Evolutionary conservation across 306 rosid genomes (phyloP).

Genomic region (Fragaria ananassa): DNA sequence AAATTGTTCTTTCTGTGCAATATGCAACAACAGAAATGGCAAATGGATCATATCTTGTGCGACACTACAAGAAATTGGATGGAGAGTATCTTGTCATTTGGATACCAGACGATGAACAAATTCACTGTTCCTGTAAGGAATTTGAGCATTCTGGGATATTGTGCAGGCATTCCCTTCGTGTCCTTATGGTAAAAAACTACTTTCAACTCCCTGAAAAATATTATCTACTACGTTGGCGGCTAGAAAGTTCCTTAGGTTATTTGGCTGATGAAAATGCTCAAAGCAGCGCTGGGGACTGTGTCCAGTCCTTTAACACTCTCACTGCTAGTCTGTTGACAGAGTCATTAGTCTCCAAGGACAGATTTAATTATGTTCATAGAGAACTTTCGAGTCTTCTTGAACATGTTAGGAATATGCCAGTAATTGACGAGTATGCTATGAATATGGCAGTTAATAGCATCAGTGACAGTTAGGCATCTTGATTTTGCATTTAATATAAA

Average conservation of each 20-base stretch:
- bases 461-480: conserved; percentile 24
- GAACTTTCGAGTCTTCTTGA: conserved; percentile 54
- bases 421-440: conserved; percentile 38
- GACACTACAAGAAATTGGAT: conserved; percentile 57
- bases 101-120: conserved; percentile 47
- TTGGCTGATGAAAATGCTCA: conserved; percentile 29
- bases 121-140: conserved; percentile 64
- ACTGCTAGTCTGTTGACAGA: conserved; percentile 47
- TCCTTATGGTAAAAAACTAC: conserved; percentile 47
- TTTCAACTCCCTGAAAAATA: conserved; percentile 59
- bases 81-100: conserved; percentile 49
- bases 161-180: conserved; percentile 62
- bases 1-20: conserved; percentile 47
- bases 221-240: conserved; percentile 53
- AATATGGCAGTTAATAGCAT: conserved; percentile 32
- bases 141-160: conserved; percentile 60
- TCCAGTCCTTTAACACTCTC: conserved; percentile 45
- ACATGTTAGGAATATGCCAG: conserved; percentile 50
- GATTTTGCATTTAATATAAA: conserved; percentile 3
- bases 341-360: conserved; percentile 47
- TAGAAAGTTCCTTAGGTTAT: conserved; percentile 34
- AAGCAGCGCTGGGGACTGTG: conserved; percentile 31
- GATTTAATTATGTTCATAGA: conserved; percentile 40
- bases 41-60: conserved; percentile 55
- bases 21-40: conserved; percentile 45